These are phyloP conservation scores for Argentina anserina DNA, from an alignment of 306 rosid species.

Conservation along the genomic window DNA sequence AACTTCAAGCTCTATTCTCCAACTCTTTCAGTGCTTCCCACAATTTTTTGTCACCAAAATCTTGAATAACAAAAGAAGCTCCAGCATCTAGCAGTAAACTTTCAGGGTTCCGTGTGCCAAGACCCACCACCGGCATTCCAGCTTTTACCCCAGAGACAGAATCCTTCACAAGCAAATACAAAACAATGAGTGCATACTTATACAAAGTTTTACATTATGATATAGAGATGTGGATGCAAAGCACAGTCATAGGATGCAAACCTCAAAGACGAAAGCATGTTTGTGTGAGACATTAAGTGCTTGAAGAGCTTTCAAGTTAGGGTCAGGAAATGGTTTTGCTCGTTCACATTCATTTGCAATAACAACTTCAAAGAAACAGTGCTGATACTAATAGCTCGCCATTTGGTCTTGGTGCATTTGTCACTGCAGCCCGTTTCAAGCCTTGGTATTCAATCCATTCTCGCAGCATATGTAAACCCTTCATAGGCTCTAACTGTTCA, in stretches of 20 bases:
- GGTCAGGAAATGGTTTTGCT: conserved; percentile 46
- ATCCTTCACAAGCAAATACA: conserved; percentile 21
- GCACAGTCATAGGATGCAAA: not conserved
- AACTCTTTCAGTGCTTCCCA: conserved; percentile 26
- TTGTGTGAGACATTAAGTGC: conserved; percentile 29
- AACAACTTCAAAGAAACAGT: conserved; percentile 34
- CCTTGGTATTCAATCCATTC: conserved; percentile 39
- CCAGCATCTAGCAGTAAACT: conserved; percentile 24
- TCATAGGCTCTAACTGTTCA: conserved; percentile 29
- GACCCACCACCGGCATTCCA: conserved; percentile 43
- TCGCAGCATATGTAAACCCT: conserved; percentile 28
- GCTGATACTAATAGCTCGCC: conserved; percentile 35
- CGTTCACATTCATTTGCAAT: conserved; percentile 40
- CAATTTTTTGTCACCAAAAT: conserved; percentile 33
- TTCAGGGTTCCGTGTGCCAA: conserved; percentile 38
- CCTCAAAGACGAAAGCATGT: conserved; percentile 40
- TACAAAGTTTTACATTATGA: not conserved
- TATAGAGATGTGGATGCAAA: not conserved
- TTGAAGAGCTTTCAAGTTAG: conserved; percentile 41
- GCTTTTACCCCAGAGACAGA: conserved; percentile 43
- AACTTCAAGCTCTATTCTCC: conserved; percentile 3
- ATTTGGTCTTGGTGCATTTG: conserved; percentile 37
- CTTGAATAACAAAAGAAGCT: conserved; percentile 30
- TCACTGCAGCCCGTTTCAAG: conserved; percentile 43
- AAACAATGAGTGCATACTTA: not conserved